A percentile compares a stretch with the other conserved stretches of the same genome.
These are phyloP conservation scores for Claviceps maximensis DNA, from an alignment of 2,329 filamentous ascomycete species.

Conservation along the genomic window DNA sequence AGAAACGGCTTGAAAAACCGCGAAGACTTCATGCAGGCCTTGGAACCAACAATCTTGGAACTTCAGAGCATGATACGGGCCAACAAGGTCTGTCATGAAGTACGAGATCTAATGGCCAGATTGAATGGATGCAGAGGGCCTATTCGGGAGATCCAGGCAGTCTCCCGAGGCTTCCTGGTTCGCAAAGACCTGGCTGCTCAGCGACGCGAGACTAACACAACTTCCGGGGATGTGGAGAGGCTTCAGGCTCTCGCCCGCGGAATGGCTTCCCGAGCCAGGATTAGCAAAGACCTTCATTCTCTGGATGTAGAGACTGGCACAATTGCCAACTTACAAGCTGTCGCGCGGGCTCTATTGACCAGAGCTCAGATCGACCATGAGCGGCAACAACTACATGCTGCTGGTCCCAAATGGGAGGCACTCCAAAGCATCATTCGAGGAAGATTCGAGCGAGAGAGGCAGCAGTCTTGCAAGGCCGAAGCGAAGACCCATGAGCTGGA, in stretches of 20 bases:
- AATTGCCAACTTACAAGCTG: slow-evolving; percentile 49
- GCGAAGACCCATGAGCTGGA: slow-evolving; percentile 29
- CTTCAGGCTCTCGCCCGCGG: slow-evolving; percentile 59
- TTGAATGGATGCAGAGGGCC: slow-evolving; percentile 50
- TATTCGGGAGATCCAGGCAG: slow-evolving; percentile 51
- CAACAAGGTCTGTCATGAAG: slow-evolving; percentile 46
- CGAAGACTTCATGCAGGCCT: slow-evolving; percentile 54
- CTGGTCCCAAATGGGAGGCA: slow-evolving; percentile 35
- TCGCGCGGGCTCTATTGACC: slow-evolving; percentile 47
- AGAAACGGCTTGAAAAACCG: slow-evolving; percentile 49
- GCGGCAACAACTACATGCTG: slow-evolving; percentile 36
- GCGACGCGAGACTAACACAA: slow-evolving; percentile 39
- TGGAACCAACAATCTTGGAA: slow-evolving; percentile 59
- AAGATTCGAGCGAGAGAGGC: slow-evolving; percentile 30
- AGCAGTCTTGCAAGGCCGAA: slow-evolving; percentile 33
- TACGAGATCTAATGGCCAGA: slow-evolving; percentile 42
- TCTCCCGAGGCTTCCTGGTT: slow-evolving; percentile 53
- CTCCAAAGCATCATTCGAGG: slow-evolving; percentile 32
- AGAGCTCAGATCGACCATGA: slow-evolving; percentile 40
- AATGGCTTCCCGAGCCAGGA: slow-evolving; percentile 44
- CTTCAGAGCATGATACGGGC: slow-evolving; percentile 74
- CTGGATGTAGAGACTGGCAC: slow-evolving; percentile 37
- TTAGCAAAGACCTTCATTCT: slow-evolving; percentile 38
- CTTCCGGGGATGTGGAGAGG: slow-evolving; percentile 37
- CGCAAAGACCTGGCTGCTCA: slow-evolving; percentile 44